Percentiles rank a stretch among this genome's conserved stretches.
Evolutionary conservation across 257 asterid species (phyloP).

Genomic region (Gentiana straminea): DNA sequence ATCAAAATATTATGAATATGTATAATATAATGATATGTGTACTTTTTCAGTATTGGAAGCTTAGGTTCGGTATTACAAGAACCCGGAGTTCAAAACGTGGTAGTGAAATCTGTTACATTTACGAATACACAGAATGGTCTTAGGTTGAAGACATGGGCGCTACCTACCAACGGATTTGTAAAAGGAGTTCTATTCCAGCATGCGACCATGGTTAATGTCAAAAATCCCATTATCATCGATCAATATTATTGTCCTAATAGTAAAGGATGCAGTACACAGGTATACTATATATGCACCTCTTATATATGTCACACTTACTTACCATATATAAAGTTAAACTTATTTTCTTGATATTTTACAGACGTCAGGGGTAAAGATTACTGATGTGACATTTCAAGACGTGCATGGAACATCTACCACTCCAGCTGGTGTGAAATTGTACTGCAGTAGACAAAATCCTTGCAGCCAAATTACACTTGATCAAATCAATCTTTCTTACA

Average conservation of each 20-base stretch:
- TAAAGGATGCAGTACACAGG: slow-evolving; percentile 33
- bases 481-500: slow-evolving; percentile 2
- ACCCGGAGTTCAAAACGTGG: slow-evolving; percentile 48
- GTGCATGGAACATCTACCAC: slow-evolving; percentile 9
- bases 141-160: slow-evolving; percentile 61
- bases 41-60: slow-evolving; percentile 42
- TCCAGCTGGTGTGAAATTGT: slow-evolving; percentile 1
- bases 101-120: slow-evolving; percentile 32
- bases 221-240: slow-evolving; percentile 46
- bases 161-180: slow-evolving; percentile 49
- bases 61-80: slow-evolving; percentile 43
- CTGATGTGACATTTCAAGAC: slow-evolving; percentile 4
- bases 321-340: too few relatives aligned
- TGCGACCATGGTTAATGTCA: slow-evolving; percentile 28
- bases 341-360: not conserved
- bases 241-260: slow-evolving; percentile 50
- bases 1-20: not conserved
- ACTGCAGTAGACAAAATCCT: slow-evolving; percentile 1
- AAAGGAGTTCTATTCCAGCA: slow-evolving; percentile 29
- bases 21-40: not conserved
- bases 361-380: slow-evolving; percentile 8
- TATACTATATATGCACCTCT: not conserved
- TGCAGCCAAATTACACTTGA: not conserved
- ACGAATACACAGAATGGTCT: slow-evolving; percentile 43
- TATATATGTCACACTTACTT: too few relatives aligned